A percentile compares a stretch with the other conserved stretches of the same genome.
Conservation (phyloP, 2,329 filamentous ascomycete genomes). For the Allantophomopsis cytisporea region DNA sequence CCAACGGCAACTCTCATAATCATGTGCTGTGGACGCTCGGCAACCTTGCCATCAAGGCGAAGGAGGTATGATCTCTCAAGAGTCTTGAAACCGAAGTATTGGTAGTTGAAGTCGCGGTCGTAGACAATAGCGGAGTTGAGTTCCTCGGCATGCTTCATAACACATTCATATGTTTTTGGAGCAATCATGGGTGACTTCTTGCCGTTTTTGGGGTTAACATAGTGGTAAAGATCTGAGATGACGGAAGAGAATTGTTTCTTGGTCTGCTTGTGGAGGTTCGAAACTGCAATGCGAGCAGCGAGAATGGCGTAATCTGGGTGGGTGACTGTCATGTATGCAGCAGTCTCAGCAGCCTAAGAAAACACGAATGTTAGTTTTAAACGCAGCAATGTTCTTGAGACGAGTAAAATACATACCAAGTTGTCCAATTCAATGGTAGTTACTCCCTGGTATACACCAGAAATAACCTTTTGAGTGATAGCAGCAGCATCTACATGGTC, state of each 20-base stretch:
- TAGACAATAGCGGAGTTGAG: conserved; percentile 98
- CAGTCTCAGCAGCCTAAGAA: conserved; percentile 86
- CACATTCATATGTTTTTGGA: conserved; percentile 74
- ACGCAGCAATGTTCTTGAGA: too few relatives aligned
- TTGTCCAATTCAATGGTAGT: conserved; percentile 95
- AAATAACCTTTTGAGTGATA: conserved; percentile 99
- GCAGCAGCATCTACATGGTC: conserved; percentile 95
- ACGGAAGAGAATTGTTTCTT: conserved; percentile 99
- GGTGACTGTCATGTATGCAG: conserved; percentile 98
- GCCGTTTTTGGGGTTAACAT: conserved; percentile 87
- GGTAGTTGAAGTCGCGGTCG: conserved; percentile 99
- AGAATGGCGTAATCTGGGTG: conserved; percentile 99
- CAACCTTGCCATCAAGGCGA: conserved; percentile 89
- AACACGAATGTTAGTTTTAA: not conserved
- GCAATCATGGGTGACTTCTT: conserved; percentile 89
- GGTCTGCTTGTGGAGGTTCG: conserved; percentile 99
- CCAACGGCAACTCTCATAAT: conserved; percentile 98
- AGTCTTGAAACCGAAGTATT: conserved; percentile 99
- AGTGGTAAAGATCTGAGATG: conserved; percentile 85
- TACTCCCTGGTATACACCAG: conserved; percentile 96
- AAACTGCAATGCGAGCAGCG: conserved; percentile 94
- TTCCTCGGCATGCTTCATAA: conserved; percentile 94
- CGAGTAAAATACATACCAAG: conserved; percentile 48
- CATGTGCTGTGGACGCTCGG: conserved; percentile 97
- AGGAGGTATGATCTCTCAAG: conserved; percentile 95